Evolutionary conservation across 495 filamentous ascomycete genomes (phyloP), one percentile per base, ranked within the genome.

Genomic region (Lophium mytilinum): DNA sequence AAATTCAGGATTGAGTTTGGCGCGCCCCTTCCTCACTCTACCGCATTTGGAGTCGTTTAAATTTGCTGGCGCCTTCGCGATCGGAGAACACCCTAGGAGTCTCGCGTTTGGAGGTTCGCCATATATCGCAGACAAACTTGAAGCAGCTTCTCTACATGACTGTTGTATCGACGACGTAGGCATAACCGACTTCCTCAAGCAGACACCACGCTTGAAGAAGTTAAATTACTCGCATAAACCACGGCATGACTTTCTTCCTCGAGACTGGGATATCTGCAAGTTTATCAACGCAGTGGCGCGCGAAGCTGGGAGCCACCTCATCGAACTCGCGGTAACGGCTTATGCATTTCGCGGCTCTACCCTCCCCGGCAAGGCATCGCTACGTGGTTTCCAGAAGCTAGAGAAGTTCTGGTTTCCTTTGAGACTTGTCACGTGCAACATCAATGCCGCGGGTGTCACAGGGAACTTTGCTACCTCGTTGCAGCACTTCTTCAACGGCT

Each of bases 231-330:
- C 37, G 52, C 68, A 72, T 59, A 40, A 43, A 7, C 61, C 60
- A 34, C 60, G 65, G 54, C 43, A 54, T 46, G 60, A 57, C 43
- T 45, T 15, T 53, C 45, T 34, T 52, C 33, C 39, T 53, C 66
- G 63, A 50, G 61, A 64, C 53, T 73, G 71, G 71, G 59, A 69
- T 56, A 65, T 72, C 39, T 72, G 71, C 62, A 64, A 64, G 24
- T 72, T 73, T 59, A 43, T 71, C 45, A 64, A 50, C 34, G 70
- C 67, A 58, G 52, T 73, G 19, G 67, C 60, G 57, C 64, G 56
- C 53, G 60, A 66, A 51, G 68, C 61, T 39, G 69, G 70, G 61
- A 65, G 60, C 43, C 65, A 71, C 51, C 68, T 73, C 37, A 64
- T 57, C 34, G 62, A 70, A 55, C 68, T 73, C 56, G 68, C 64